Evolutionary conservation across 1,284 basidiomycete species (phyloP), one percentile per base, ranked within the genome.

Genomic region (Sutorius eximius): DNA sequence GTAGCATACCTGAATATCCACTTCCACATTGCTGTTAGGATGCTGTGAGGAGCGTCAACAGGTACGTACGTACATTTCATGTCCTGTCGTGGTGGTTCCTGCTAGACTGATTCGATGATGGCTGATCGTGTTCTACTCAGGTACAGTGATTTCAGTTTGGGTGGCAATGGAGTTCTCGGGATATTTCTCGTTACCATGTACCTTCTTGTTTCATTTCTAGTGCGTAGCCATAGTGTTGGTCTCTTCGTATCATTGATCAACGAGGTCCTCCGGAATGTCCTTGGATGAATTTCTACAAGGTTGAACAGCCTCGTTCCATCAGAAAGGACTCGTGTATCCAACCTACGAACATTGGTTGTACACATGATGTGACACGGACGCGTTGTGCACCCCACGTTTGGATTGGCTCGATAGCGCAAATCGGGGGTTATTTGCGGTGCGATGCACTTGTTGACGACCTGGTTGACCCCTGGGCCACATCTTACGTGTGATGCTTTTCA

Each of bases 341-440:
- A 20, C 79, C 84, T 24, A 85, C 83, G n/a, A 83, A 86, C 66
- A 85, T 86, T 43, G 83, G 83, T 51, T 84, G 83, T 40, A 82
- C 80, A 11, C 86, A 86, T 69, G 81, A 75, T 61, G 70, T 87
- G 61, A 86, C 65, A 46, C 81, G 0, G 79, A 85, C 59, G 81
- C 82, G 55, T 72, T 80, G 4, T 85, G 83, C 82, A 81, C 80
- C 1, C 81, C 82, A 43, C 69, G 84, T 20, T 73, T 84, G 42
- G 84, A 86, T 63, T 86, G 81, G 59, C 83, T 72, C 18, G 78
- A 83, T 59, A 69, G 82, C 60, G 59, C 76, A 2, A 71, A 72
- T 24, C 37, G 85, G 83, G 83, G 78, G 83, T 60, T 82, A 83
- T 62, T 85, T 82, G 84, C 84, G 84, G 38, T 76, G 81, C 20